Base-by-base conservation (phyloP, 2,329 filamentous ascomycete species). In the Escovopsis sp. region DNA sequence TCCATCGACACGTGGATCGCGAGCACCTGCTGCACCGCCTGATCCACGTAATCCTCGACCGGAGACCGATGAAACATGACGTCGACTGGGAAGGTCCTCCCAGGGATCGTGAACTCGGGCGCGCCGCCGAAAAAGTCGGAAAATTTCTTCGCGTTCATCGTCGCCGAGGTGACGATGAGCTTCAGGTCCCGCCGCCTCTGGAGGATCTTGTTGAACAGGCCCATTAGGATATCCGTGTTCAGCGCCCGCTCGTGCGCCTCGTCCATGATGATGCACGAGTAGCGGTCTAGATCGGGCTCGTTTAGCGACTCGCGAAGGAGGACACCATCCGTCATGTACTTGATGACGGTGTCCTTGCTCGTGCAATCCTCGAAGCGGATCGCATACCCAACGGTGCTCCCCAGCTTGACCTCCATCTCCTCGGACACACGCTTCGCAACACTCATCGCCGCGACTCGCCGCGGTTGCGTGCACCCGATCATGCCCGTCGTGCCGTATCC, bases 241-340 rank as follows among this genome's bases (percentile, higher is more conserved):
- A 98, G 65, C 1, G 91, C 89, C 59, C 91, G 76, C 62, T 98
- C 91, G 71, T 98, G 91, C 5, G 91, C 93, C 66, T 98, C 91
- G 57, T 98, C 91, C 91, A 98, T 98, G 61, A 98, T 98, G 53
- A 98, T 87, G 58, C 88, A 95, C 12, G 89, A 94, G 58, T 98
- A 98, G 49, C 85, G 84, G 60, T 96, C 91, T 37, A 98, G 70
- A 58, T 98, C 89, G 7, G 82, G 77, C 59, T 96, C 89, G 45
- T 87, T 88, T 10, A 98, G 70, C 6, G 87, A 95, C 56, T 98
- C 93, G 64, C 91, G 76, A 29, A 98, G 72, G 36, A 98, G 67
- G 16, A 98, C 85, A 66, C 91, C 91, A 55, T 98, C 93, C 0
- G 91, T 98, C 88, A 98, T 95, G 61, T 98, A 98, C 63, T 98